These are phyloP conservation scores for Gastrodia elata DNA, from an alignment of 106 monocot genomes.

Conservation along the genomic window DNA sequence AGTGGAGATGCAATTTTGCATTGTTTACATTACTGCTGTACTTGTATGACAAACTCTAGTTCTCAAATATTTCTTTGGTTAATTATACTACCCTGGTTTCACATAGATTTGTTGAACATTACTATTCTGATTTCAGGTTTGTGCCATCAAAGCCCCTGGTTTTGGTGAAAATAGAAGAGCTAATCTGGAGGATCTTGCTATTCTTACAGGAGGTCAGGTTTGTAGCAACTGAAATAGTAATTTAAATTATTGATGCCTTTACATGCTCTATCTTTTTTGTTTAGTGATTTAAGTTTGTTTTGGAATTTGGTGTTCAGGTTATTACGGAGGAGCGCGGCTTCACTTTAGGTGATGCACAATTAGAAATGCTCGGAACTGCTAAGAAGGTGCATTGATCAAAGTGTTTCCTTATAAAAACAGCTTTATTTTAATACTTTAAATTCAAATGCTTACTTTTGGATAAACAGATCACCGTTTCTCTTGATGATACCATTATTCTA, in stretches of 20 bases:
- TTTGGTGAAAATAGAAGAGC: conserved; percentile 92
- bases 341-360: conserved; percentile 52
- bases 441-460: not conserved
- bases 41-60: not conserved
- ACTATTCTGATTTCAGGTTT: conserved; percentile 37
- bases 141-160: conserved; percentile 91
- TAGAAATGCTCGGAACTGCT: conserved; percentile 90
- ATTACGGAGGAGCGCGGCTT: conserved; percentile 68
- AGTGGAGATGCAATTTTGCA: not conserved
- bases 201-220: conserved; percentile 90
- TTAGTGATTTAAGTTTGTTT: not conserved
- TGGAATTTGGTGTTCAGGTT: conserved; percentile 38
- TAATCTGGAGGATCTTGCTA: conserved; percentile 88
- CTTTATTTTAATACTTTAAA: conserved; percentile 1
- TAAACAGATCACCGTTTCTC: conserved; percentile 59
- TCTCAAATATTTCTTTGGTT: not conserved
- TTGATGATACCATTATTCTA: conserved; percentile 84
- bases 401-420: not conserved
- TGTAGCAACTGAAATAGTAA: conserved; percentile 6
- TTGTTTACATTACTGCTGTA: not conserved
- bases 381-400: conserved; percentile 51
- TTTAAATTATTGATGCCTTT: not conserved
- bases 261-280: not conserved
- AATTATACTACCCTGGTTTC: not conserved
- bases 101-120: not conserved